Percentiles rank a stretch among this genome's conserved stretches.
Evolutionary conservation across 768 basidiomycete genomes (phyloP).

Genomic region (Hygrophorus pudorinus): DNA sequence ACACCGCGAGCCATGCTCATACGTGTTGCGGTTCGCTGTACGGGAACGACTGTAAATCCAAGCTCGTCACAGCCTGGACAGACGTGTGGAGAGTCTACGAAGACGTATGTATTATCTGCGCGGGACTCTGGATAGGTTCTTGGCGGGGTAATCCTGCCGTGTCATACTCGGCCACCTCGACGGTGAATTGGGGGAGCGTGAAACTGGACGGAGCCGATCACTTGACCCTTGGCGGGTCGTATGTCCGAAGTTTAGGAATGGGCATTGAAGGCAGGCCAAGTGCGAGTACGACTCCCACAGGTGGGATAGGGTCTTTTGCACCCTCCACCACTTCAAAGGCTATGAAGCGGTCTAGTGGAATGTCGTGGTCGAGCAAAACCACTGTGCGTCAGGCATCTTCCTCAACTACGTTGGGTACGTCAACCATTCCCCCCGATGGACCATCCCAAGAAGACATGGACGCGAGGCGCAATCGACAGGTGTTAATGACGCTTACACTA

Average conservation of each 20-base stretch:
- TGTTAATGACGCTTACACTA: conserved; percentile 45
- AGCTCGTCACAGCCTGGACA: conserved; percentile 44
- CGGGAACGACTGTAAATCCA: conserved; percentile 23
- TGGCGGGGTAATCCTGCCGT: conserved; percentile 43
- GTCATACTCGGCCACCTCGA: conserved; percentile 38
- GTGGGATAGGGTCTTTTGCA: conserved; percentile 10
- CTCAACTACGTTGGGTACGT: conserved; percentile 13
- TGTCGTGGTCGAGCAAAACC: conserved; percentile 38
- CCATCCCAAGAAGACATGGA: conserved; percentile 12
- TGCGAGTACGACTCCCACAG: conserved; percentile 13
- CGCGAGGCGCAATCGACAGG: conserved; percentile 22
- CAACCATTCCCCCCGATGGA: conserved; percentile 9
- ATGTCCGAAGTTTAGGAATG: conserved; percentile 52
- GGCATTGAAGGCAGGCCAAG: conserved; percentile 61
- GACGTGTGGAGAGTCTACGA: conserved; percentile 80
- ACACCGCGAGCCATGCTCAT: conserved; percentile 22
- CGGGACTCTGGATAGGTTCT: conserved; percentile 70
- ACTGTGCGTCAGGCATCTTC: conserved; percentile 21
- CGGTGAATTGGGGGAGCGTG: conserved; percentile 45
- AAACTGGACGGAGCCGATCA: conserved; percentile 62
- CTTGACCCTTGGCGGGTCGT: conserved; percentile 27
- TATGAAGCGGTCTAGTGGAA: conserved; percentile 35
- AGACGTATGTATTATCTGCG: conserved; percentile 76
- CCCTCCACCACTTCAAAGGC: conserved; percentile 22
- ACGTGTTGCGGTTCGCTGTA: conserved; percentile 28